A percentile compares a stretch with the other conserved stretches of the same genome.
Conservation (phyloP, 805 yeast species). For the Yarrowia porcina region DNA sequence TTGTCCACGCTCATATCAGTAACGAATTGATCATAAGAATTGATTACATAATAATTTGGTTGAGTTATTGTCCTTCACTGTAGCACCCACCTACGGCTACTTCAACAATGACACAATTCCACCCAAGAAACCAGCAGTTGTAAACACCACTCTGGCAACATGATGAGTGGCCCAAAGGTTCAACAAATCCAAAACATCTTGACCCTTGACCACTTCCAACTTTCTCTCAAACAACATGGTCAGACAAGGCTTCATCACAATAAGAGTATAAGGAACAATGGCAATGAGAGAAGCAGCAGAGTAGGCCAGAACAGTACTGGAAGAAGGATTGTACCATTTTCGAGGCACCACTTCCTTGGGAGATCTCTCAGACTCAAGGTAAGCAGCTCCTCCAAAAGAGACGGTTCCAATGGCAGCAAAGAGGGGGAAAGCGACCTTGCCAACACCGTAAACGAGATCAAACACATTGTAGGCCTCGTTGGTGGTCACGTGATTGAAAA, state of each 20-base stretch:
- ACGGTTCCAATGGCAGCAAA: background rate
- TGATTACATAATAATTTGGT: too few relatives aligned
- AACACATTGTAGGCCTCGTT: slow-evolving; percentile 5
- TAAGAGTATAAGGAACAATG: background rate
- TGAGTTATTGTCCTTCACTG: background rate
- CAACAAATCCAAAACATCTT: background rate
- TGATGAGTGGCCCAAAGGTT: slow-evolving; percentile 5
- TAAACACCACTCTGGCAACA: background rate
- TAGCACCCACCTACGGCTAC: too few relatives aligned
- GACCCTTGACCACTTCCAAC: background rate
- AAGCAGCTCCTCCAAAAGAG: background rate
- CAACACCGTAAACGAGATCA: slow-evolving; percentile 11
- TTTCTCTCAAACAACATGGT: background rate
- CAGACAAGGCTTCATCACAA: slow-evolving; percentile 2
- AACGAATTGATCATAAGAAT: background rate
- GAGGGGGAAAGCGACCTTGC: background rate
- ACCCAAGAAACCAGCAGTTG: background rate
- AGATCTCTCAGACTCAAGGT: background rate
- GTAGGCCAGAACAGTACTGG: background rate
- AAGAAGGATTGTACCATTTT: slow-evolving; percentile 8
- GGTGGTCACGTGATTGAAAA: background rate
- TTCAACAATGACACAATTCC: background rate
- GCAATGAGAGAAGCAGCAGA: background rate
- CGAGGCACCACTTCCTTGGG: background rate
- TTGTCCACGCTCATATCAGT: too few relatives aligned